Evolutionary conservation across 2,329 filamentous ascomycete species (phyloP), one percentile per base, ranked within the genome.

Genomic region (Fusarium guadeloupense): DNA sequence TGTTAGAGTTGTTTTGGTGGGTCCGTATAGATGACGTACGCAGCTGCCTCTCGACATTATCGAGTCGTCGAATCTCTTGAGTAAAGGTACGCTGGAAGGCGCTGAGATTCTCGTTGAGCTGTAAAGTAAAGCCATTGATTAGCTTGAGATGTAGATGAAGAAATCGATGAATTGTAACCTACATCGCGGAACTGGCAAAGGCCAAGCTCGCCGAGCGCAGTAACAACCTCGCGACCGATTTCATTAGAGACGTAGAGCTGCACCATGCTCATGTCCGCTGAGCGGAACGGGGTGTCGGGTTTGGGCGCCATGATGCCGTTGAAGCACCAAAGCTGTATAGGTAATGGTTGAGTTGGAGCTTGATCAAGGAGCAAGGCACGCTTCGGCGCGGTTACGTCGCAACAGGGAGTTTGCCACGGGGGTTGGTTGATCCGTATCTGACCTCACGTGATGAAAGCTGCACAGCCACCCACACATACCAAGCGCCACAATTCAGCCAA

Each of bases 181-280:
- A 98, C 94, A 85, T 99, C 95, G 80, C 95, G 87, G 76, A 99
- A 99, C 79, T 98, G 93, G 77, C 98, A 93, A 72, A 95, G 86
- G 54, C 95, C 95, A 73, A 99, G 86, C 85, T 99, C 95, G 74
- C 95, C 95, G 66, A 99, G 83, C 52, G 94, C 94, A 74, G 93
- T 97, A 64, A 98, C 93, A 71, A 97, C 94, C 82, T 99, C 96
- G 75, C 95, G 89, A 71, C 95, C 94, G 70, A 99, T 98, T 84
- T 99, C 95, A 76, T 97, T 98, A 74, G 95, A 92, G 73, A 99
- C 96, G 81, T 98, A 99, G 74, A 99, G 90, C 88, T 99, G 95
- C 74, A 96, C 96, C 89, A 99, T 90, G 85, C 93, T 97, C 95
- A 99, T 99, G 80, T 97, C 92, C 91, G 93, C 92, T 76, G 95